Evolutionary conservation across 2,329 filamentous ascomycete species (phyloP).

Genomic region (Fusarium sororula): DNA sequence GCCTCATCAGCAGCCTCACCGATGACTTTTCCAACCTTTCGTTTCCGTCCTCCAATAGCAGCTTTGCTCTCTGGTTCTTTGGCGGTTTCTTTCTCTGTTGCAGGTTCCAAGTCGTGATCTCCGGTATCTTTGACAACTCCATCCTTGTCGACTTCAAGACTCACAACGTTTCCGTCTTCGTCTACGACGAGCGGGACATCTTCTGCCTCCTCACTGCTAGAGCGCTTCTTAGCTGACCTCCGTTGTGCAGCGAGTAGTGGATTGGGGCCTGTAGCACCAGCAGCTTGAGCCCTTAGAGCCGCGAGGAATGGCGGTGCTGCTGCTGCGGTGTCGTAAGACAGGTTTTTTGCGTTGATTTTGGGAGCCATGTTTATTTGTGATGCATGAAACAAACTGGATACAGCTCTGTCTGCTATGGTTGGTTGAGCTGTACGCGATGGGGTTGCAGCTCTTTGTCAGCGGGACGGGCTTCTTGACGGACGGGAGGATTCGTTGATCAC

Average conservation of each 20-base stretch:
- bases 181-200: slow-evolving; percentile 80
- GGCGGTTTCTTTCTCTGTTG: slow-evolving; percentile 46
- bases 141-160: slow-evolving; percentile 57
- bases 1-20: slow-evolving; percentile 46
- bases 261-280: slow-evolving; percentile 61
- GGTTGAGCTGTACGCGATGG: slow-evolving; percentile 15
- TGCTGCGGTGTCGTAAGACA: slow-evolving; percentile 70
- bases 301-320: slow-evolving; percentile 69
- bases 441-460: slow-evolving; percentile 28
- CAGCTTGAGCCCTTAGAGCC: slow-evolving; percentile 62
- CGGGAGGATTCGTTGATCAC: not conserved
- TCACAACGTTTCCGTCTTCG: slow-evolving; percentile 72
- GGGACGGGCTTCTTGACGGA: not conserved
- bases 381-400: not conserved
- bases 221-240: slow-evolving; percentile 62
- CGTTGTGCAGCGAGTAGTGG: slow-evolving; percentile 60
- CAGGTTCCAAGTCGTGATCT: slow-evolving; percentile 31
- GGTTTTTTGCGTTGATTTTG: slow-evolving; percentile 76
- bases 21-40: slow-evolving; percentile 57
- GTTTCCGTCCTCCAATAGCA: slow-evolving; percentile 57
- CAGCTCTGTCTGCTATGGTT: slow-evolving; percentile 14
- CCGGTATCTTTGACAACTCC: slow-evolving; percentile 51
- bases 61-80: slow-evolving; percentile 42
- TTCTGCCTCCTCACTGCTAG: slow-evolving; percentile 75
- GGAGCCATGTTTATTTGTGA: slow-evolving; percentile 52